These are phyloP conservation scores for Cyclanthera cordifolia DNA, from an alignment of 306 rosid species.

Conservation along the genomic window DNA sequence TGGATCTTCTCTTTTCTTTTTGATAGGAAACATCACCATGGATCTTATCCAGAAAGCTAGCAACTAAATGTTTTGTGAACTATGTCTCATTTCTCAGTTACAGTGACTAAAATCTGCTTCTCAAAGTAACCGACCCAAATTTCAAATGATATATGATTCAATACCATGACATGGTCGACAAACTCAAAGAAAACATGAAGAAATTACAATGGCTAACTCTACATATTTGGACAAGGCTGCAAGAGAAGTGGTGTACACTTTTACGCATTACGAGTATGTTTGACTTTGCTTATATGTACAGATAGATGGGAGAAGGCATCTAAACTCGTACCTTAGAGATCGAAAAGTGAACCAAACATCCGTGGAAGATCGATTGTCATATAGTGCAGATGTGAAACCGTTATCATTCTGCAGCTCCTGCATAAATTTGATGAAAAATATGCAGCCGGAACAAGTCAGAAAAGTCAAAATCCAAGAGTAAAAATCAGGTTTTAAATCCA, in stretches of 20 bases:
- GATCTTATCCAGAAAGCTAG: background rate
- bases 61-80: background rate
- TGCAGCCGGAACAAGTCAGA: background rate
- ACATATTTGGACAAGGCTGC: background rate
- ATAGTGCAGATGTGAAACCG: background rate
- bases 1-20: too few species aligned
- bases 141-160: background rate
- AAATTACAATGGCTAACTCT: background rate
- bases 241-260: background rate
- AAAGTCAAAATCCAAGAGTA: background rate
- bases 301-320: conserved; percentile 3
- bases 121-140: background rate
- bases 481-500: background rate
- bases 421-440: background rate
- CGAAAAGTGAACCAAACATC: background rate
- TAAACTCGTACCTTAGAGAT: conserved; percentile 2
- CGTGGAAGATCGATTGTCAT: background rate
- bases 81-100: background rate
- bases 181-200: background rate
- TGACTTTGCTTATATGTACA: background rate
- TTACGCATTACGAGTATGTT: background rate
- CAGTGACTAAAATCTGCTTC: background rate
- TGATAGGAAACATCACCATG: background rate
- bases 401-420: background rate
- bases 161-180: background rate